Evolutionary conservation across 192 early-diverging fungal species (phyloP).

Genomic region (Chytriomyces sp.): DNA sequence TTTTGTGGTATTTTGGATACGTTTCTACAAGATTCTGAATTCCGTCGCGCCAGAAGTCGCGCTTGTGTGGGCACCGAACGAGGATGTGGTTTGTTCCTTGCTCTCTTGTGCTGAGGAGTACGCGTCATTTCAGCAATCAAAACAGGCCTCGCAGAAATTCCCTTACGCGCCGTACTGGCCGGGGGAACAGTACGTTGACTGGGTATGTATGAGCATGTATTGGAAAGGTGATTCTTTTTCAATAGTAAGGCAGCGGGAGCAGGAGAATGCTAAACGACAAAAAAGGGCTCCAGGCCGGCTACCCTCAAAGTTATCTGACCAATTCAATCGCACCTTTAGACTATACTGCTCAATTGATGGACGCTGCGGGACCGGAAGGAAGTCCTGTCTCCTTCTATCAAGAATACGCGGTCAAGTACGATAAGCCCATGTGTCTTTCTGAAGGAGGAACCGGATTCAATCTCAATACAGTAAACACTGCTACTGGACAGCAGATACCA

Average conservation of each 20-base stretch:
- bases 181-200: conserved; percentile 34
- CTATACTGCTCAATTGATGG: conserved; percentile 18
- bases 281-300: conserved; percentile 11
- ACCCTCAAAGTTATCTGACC: neutral
- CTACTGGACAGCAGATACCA: too few species aligned
- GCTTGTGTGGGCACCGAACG: conserved; percentile 11
- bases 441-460: too few species aligned
- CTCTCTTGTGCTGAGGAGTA: neutral
- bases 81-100: neutral
- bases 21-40: neutral
- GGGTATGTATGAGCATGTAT: conserved; percentile 24
- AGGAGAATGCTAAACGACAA: conserved; percentile 12
- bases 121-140: too few species aligned
- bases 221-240: too few species aligned
- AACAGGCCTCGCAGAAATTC: neutral
- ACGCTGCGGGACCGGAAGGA: neutral
- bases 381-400: neutral
- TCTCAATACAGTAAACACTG: too few species aligned
- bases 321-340: neutral
- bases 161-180: conserved; percentile 21
- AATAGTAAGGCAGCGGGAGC: too few species aligned
- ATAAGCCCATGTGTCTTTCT: neutral
- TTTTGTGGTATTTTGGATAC: conserved; percentile 6
- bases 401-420: neutral
- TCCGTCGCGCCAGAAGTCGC: neutral